A percentile compares a stretch with the other conserved stretches of the same genome.
phyloP scores from a whole-genome alignment of 1,284 basidiomycete genomes.

The Xanthoconium separans region DNA sequence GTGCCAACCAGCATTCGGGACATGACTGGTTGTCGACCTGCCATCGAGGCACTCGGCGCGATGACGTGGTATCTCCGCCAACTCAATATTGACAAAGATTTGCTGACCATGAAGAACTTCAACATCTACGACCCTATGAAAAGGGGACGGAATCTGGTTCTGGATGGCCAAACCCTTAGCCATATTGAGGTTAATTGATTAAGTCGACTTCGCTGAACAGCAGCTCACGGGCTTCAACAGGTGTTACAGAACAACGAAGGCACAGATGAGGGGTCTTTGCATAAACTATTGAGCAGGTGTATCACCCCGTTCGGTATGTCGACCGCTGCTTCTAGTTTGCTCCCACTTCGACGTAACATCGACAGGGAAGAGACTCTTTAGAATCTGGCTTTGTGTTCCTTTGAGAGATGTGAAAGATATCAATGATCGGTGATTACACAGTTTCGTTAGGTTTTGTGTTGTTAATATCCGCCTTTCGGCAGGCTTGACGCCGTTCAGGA shows the following conservation, averaged over 20 bases:
- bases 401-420: conserved; percentile 79
- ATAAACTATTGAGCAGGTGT: conserved; percentile 83
- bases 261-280: conserved; percentile 82
- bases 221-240: conserved; percentile 37
- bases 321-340: conserved; percentile 6
- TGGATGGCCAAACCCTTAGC: conserved; percentile 92
- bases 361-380: conserved; percentile 86
- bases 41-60: conserved; percentile 83
- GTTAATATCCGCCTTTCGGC: conserved; percentile 18
- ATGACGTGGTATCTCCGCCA: conserved; percentile 94
- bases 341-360: conserved; percentile 12
- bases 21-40: conserved; percentile 63
- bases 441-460: conserved; percentile 8
- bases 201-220: not conserved
- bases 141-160: conserved; percentile 74
- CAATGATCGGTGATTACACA: conserved; percentile 67
- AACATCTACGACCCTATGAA: conserved; percentile 95
- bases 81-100: conserved; percentile 91
- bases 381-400: conserved; percentile 92
- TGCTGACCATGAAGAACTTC: conserved; percentile 93
- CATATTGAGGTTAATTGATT: conserved; percentile 77
- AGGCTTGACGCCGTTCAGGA: conserved; percentile 93
- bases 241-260: conserved; percentile 91
- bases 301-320: conserved; percentile 83
- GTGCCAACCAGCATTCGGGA: conserved; percentile 76